Base-by-base conservation (phyloP, 1,284 basidiomycete genomes). In the Malassezia sp. region DNA sequence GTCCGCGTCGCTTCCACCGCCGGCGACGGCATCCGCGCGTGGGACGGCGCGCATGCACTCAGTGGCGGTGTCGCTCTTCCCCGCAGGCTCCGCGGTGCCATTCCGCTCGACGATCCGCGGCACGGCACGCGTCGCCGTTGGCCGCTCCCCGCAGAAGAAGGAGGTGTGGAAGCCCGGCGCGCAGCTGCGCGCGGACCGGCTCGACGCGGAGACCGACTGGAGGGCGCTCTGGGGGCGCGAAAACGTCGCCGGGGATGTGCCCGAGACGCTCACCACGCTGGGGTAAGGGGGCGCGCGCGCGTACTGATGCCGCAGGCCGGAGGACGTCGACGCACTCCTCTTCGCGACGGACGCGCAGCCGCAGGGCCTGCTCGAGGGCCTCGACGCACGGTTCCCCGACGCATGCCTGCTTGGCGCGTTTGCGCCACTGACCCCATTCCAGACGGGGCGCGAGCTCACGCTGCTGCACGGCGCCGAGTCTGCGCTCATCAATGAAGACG, bases 341-440 rank as follows among this genome's bases (percentile, higher is more conserved):
- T 80, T 80, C 53, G 73, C 83, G 38, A 78, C 79, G 17, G 82
- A 84, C 57, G 71, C 70, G 15, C 74, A 77, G 0, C 77, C 79
- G 0, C 78, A 84, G 61, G 81, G 81, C 1, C 71, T 84, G 14
- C 69, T 73, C 4, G 75, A 74, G 33, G 72, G 78, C 10, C 71
- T 84, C 10, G 63, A 70, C 6, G 58, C 51, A 49, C 39, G 67
- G 20, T 79, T 80, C 55, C 75, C 77, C 0, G 42, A 60, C 12
- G 74, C 78, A 6, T 74, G 73, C 22, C 78, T 80, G 72, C 70
- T 84, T 28, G 84, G 84, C 12, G 74, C 87, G 17, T 69, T 83
- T 11, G 81, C 80, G 0, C 76, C 84, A 0, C 81, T 83, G 0
- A 90, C 87, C 0, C 85, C 86, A 0, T 90, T 90, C 67, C 74